Evolutionary conservation across 2,329 filamentous ascomycete species (phyloP), one percentile per base, ranked within the genome.

Genomic region (Chaetothyriales sp.): DNA sequence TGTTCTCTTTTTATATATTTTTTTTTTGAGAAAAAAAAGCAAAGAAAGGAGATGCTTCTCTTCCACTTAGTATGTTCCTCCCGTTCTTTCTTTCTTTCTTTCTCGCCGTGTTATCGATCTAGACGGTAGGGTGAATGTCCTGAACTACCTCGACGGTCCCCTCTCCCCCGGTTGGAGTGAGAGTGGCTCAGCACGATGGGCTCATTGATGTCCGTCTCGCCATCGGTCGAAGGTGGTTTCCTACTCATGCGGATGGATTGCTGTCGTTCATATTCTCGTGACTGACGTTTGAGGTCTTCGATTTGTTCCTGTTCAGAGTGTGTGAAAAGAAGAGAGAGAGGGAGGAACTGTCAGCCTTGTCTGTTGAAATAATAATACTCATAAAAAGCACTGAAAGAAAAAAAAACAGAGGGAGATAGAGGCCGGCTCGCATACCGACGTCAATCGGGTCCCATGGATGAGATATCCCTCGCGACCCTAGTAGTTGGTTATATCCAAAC

Each of bases 381-480:
- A n/a, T n/a, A n/a, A n/a, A n/a, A n/a, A n/a, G n/a, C n/a, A n/a
- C n/a, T n/a, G n/a, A n/a, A n/a, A n/a, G 20, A 2, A 5, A 15
- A 10, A 32, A 9, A 32, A 32, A 9, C 7, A 39, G 15, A 39
- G 15, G 5, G 10, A 39, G 10, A 15, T 9, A 39, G 15, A 39
- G 12, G 15, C 32, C 7, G 12, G 32, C 32, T 25, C 1, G 26
- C 60, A 50, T 59, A 73, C 71, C 63, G 70, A 66, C 54, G 71
- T 73, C 50, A 73, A 61, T 52, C 67, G 68, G 48, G 66, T 62
- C 28, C 71, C 71, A 42, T 66, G 64, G 51, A 73, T 69, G 28
- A 73, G 62, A 57, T 73, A 73, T 39, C 71, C 71, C 61, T 73
- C 71, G 52, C 71, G 68, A 44, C 69, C 70, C 69, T 72, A 59